phyloP scores from a whole-genome alignment of 345 rosid species.

The Moringa oleifera region DNA sequence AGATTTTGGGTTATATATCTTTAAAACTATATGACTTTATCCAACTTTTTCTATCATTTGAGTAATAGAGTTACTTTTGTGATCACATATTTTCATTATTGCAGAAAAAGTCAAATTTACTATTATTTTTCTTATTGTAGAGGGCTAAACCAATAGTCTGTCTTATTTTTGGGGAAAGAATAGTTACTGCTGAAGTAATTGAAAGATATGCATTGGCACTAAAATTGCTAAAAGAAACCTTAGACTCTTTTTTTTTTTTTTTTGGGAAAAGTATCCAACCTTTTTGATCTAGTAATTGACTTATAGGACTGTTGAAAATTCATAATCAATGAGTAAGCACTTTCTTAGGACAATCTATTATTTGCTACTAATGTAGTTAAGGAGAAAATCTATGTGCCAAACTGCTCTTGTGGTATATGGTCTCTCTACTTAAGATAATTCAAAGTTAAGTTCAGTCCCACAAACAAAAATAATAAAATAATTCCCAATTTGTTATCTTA shows the following conservation, averaged over 20 bases:
- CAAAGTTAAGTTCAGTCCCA: constrained; percentile 75
- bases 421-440: constrained; percentile 81
- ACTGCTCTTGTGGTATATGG: constrained; percentile 63
- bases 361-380: constrained; percentile 75
- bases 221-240: constrained; percentile 42
- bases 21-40: constrained; percentile 72
- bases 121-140: constrained; percentile 36
- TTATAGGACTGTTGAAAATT: background rate
- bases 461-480: constrained; percentile 59
- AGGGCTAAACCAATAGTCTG: constrained; percentile 38
- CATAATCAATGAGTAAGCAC: background rate
- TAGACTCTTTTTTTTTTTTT: constrained; percentile 52
- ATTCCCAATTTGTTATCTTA: constrained; percentile 58
- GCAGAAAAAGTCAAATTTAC: constrained; percentile 6
- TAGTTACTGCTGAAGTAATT: constrained; percentile 65
- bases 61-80: constrained; percentile 37
- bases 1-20: constrained; percentile 53
- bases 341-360: constrained; percentile 59
- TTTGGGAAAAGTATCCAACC: constrained; percentile 58
- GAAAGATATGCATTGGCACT: constrained; percentile 62
- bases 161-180: constrained; percentile 76
- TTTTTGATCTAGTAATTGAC: background rate
- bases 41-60: constrained; percentile 53
- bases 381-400: constrained; percentile 69
- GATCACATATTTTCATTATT: constrained; percentile 9